Conservation (phyloP, 2,329 filamentous ascomycete species). For the Claviceps capensis region DNA sequence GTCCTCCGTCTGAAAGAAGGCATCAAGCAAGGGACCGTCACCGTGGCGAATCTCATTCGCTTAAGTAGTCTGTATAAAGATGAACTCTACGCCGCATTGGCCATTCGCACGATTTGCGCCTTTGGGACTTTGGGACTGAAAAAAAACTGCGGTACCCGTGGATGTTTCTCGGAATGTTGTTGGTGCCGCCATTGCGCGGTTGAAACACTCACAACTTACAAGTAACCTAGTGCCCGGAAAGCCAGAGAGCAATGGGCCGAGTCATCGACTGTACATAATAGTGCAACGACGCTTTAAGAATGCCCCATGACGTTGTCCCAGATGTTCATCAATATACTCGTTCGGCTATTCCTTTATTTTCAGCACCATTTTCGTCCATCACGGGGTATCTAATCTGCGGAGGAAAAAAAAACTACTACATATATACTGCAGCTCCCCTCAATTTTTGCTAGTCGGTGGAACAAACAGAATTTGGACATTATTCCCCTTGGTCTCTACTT, state of each 20-base stretch:
- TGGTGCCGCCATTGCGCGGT: conserved; percentile 53
- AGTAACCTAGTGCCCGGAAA: no score
- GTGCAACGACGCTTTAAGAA: no score
- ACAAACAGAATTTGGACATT: neutral
- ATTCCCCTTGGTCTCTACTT: no score
- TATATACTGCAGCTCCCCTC: neutral
- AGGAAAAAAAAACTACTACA: conserved; percentile 7
- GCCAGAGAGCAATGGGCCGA: no score
- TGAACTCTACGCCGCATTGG: conserved; percentile 46
- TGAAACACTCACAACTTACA: conserved; percentile 33
- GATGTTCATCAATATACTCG: no score
- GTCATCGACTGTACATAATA: no score
- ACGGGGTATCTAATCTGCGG: conserved; percentile 31
- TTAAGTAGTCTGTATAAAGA: conserved; percentile 58
- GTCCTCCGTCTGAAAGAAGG: conserved; percentile 87
- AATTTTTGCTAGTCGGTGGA: neutral
- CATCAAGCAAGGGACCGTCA: conserved; percentile 35
- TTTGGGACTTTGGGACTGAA: conserved; percentile 49
- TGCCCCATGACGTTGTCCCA: no score
- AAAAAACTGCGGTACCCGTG: conserved; percentile 90
- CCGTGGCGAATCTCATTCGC: conserved; percentile 77
- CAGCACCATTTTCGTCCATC: conserved; percentile 8
- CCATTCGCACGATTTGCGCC: conserved; percentile 61
- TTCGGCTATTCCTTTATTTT: neutral
- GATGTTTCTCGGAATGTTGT: conserved; percentile 72